phyloP scores from a whole-genome alignment of 2,329 filamentous ascomycete species.

The Fusarium tanahbumbuense region DNA sequence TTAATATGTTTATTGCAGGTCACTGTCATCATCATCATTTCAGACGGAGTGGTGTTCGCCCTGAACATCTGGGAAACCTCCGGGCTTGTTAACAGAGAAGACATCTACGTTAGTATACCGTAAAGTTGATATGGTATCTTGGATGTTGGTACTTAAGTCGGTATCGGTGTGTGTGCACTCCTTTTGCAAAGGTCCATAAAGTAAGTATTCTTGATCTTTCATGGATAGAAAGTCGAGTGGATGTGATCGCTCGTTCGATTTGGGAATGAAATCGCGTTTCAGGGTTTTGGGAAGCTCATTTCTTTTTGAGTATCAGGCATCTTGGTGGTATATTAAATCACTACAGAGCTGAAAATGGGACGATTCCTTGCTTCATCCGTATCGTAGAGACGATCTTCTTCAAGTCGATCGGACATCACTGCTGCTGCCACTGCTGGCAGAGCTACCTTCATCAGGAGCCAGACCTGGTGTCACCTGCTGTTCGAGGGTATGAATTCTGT shows the following conservation, averaged over 20 bases:
- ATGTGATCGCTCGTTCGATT: accelerated
- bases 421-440: too few species aligned
- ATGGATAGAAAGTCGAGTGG: neutral
- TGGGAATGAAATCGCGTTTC: neutral
- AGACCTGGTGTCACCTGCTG: too few species aligned
- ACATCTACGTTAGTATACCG: neutral
- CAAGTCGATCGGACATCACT: too few species aligned
- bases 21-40: neutral
- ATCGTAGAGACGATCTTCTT: too few species aligned
- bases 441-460: too few species aligned
- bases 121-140: neutral
- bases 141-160: accelerated
- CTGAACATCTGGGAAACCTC: neutral
- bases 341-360: too few species aligned
- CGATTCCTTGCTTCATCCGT: too few species aligned
- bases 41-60: neutral
- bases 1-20: neutral
- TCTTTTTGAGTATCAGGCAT: too few species aligned
- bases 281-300: too few species aligned
- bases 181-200: neutral
- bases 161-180: neutral
- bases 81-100: accelerated
- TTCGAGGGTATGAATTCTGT: neutral
- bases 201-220: neutral
- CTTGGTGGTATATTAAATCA: too few species aligned